These are phyloP conservation scores for Rhodotorula sp. DNA, from an alignment of 1,284 basidiomycete genomes.

Conservation along the genomic window DNA sequence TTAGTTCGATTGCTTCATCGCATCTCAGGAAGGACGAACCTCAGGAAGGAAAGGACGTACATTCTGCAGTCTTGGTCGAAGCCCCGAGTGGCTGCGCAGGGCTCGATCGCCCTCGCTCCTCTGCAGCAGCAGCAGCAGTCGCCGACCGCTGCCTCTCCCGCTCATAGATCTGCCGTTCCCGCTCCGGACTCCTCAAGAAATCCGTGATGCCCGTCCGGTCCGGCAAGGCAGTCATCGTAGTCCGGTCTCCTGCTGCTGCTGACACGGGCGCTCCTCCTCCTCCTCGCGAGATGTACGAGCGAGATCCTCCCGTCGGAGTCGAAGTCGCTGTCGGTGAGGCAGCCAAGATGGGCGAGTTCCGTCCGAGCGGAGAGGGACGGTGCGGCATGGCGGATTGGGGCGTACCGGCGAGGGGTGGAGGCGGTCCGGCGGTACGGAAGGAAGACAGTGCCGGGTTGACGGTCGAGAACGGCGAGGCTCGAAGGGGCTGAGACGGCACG, in stretches of 20 bases:
- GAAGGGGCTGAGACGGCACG: neutral
- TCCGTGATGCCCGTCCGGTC: constrained; percentile 44
- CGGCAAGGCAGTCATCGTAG: constrained; percentile 32
- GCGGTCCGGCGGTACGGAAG: neutral
- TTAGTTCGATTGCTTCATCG: neutral
- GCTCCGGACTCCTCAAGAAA: constrained; percentile 31
- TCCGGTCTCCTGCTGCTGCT: neutral
- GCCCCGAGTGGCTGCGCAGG: neutral
- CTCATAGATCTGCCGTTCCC: neutral
- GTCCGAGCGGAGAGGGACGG: constrained; percentile 21
- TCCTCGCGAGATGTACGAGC: constrained; percentile 6
- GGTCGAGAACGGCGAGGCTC: neutral
- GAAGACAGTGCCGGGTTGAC: neutral
- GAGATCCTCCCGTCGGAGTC: neutral
- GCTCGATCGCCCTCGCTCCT: neutral
- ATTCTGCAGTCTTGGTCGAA: constrained; percentile 6
- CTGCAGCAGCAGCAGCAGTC: neutral
- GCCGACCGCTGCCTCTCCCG: neutral
- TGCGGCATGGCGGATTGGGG: neutral
- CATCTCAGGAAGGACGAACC: too few relatives aligned
- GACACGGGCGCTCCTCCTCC: neutral
- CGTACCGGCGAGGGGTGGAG: neutral
- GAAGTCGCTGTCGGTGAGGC: neutral
- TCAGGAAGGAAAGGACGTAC: neutral
- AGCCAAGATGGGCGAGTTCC: constrained; percentile 25